Conservation (phyloP, 352 stramenopile species). For the Phytophthora litchii region DNA sequence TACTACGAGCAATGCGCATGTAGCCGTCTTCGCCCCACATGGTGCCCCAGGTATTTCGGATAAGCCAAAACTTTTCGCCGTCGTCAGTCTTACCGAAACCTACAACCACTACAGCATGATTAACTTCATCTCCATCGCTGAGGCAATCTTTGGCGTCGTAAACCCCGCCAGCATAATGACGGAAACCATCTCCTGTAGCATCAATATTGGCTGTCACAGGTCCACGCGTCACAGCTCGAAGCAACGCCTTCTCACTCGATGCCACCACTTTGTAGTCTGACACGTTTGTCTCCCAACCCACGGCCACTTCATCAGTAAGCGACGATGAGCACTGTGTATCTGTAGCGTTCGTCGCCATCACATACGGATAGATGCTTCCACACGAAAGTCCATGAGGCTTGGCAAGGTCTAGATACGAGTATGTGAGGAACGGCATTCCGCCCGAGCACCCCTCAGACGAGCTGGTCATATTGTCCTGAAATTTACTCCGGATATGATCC, state of each 20-base stretch:
- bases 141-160: constrained; percentile 85
- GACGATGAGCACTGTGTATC: constrained; percentile 49
- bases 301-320: constrained; percentile 41
- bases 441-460: constrained; percentile 86
- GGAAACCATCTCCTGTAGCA: constrained; percentile 75
- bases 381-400: constrained; percentile 78
- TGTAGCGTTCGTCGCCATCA: constrained; percentile 70
- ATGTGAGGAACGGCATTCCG: constrained; percentile 91
- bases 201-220: constrained; percentile 85
- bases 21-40: constrained; percentile 89
- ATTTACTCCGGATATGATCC: constrained; percentile 82
- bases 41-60: constrained; percentile 91
- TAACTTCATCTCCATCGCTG: constrained; percentile 78
- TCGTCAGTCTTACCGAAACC: constrained; percentile 79
- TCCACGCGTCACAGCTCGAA: constrained; percentile 63
- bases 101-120: constrained; percentile 88
- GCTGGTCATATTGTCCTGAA: constrained; percentile 67
- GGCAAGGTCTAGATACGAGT: constrained; percentile 77
- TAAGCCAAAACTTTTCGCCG: constrained; percentile 87
- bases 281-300: constrained; percentile 50
- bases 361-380: constrained; percentile 69
- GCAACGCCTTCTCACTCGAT: constrained; percentile 61
- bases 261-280: constrained; percentile 64
- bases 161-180: constrained; percentile 82
- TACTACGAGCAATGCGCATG: constrained; percentile 74